Evolutionary conservation across 257 asterid species (phyloP), one percentile per base, ranked within the genome.

Genomic region (Paraleonurus japonicus): DNA sequence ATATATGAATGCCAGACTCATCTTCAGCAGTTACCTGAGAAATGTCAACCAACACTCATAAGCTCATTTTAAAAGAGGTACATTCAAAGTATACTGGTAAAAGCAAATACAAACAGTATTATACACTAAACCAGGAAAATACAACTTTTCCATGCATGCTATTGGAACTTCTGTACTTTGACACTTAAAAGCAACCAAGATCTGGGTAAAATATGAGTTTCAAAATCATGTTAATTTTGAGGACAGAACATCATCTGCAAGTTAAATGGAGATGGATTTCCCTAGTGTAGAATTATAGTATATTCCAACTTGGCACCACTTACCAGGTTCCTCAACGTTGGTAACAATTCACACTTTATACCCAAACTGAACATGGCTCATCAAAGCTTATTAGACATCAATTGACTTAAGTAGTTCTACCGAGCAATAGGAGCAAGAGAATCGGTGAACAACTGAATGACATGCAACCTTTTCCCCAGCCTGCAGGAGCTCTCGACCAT

Each of bases 21-120:
- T 88, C 99, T 79, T 88, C 99, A 70, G 99, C 99, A 32, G 97
- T 95, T 69, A 88, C 97, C 99, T 92, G 82, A 61, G 70, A 76
- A 69, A 66, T 74, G 75, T 75, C 35, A 69, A 54, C 17, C 60
- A 50, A 66, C 59, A 30, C 54, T 63, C 58, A 12, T 64, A 67
- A 66, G 63, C 4, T 66, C 53, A 48, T 33, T 43, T 67, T 43
- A 16, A 16, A 74, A 45, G 1, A 47, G 39, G 53, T 37, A 33
- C 66, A 33, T 69, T 68, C 73, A 32, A 61, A 58, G 28, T 51
- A 53, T 39, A 48, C 30, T 65, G 65, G 24, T 43, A 64, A 27
- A 53, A 58, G 62, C 27, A 72, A 60, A 53, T 48, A 35, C 73
- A 55, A 67, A 50, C 41, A 45, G 15, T 45, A 17, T 58, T 35